phyloP scores from a whole-genome alignment of 257 asterid genomes.

The Anisodus tanguticus region DNA sequence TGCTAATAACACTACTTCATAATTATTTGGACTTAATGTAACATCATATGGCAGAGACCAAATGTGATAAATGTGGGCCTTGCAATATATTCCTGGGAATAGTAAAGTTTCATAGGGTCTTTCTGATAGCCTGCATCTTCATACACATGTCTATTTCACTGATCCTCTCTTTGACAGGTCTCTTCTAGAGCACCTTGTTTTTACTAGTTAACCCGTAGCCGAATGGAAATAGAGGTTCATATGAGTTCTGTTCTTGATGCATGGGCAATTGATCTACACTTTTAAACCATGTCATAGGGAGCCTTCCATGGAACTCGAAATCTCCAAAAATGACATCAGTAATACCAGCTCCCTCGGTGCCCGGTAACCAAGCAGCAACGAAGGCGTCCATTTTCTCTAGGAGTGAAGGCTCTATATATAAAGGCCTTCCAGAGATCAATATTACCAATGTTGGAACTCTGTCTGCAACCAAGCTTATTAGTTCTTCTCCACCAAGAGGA shows the following conservation, averaged over 20 bases:
- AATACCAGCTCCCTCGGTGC: conserved; percentile 81
- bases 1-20: neutral
- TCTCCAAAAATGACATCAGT: conserved; percentile 80
- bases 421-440: conserved; percentile 79
- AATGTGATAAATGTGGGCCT: too few relatives aligned
- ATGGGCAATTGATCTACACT: conserved; percentile 71
- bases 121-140: neutral
- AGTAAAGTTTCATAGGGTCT: neutral
- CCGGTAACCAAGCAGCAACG: conserved; percentile 87
- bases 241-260: conserved; percentile 46
- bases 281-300: conserved; percentile 84
- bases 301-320: conserved; percentile 65
- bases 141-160: neutral
- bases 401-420: conserved; percentile 62
- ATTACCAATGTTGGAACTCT: conserved; percentile 70
- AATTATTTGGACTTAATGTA: neutral
- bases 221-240: conserved; percentile 68
- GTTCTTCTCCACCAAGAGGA: conserved; percentile 64
- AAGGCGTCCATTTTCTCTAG: conserved; percentile 64
- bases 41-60: neutral
- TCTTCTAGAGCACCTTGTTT: conserved; percentile 43
- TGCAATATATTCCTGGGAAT: neutral
- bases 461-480: conserved; percentile 63
- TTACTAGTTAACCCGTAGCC: conserved; percentile 72
- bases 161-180: neutral